phyloP scores from a whole-genome alignment of 768 basidiomycete genomes.

The Rhodosporidiobolus sp. region DNA sequence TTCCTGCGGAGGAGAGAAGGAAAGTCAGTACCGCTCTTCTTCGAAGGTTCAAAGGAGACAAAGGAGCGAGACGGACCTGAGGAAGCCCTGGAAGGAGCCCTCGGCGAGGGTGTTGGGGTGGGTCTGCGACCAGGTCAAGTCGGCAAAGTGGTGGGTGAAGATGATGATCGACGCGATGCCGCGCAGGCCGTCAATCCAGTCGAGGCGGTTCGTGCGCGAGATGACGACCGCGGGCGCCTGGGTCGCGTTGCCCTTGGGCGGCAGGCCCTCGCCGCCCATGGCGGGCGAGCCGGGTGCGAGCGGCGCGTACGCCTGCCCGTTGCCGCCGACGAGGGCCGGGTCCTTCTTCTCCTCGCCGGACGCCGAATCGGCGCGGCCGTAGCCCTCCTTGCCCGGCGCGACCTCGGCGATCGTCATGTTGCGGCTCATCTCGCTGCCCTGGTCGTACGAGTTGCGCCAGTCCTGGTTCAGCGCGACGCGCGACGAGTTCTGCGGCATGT shows the following conservation, averaged over 20 bases:
- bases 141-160: conserved; percentile 47
- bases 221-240: conserved; percentile 41
- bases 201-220: conserved; percentile 44
- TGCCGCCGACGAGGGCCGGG: conserved; percentile 21
- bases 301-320: conserved; percentile 34
- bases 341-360: conserved; percentile 39
- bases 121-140: conserved; percentile 44
- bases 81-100: conserved; percentile 41
- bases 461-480: conserved; percentile 46
- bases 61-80: conserved; percentile 29
- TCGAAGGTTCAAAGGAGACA: neutral
- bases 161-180: conserved; percentile 47
- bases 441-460: conserved; percentile 44
- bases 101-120: conserved; percentile 42
- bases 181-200: conserved; percentile 47
- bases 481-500: conserved; percentile 44
- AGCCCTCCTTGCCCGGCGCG: conserved; percentile 41
- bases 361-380: conserved; percentile 28
- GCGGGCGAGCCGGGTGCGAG: conserved; percentile 42
- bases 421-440: conserved; percentile 40
- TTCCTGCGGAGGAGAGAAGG: conserved; percentile 20
- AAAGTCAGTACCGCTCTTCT: neutral
- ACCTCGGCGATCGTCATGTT: conserved; percentile 39
- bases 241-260: conserved; percentile 27
- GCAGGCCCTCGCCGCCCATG: conserved; percentile 1